Evolutionary conservation across 139 green algal species (phyloP).

Genomic region (Monoraphidium neglectum): DNA sequence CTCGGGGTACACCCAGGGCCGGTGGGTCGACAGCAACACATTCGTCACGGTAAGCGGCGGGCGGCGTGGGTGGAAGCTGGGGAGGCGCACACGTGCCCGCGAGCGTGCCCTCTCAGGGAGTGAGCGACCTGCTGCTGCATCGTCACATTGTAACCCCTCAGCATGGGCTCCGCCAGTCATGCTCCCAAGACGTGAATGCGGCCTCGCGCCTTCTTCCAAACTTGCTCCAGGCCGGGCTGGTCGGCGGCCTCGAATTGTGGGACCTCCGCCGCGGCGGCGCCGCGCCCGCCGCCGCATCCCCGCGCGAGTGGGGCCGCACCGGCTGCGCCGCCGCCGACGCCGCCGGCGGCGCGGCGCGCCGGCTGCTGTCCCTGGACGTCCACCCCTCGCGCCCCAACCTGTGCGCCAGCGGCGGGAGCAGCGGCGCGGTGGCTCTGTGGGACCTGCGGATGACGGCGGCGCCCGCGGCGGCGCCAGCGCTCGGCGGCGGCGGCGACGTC

Average conservation of each 20-base stretch:
- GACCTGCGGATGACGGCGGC: constrained; percentile 50
- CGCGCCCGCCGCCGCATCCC: constrained; percentile 22
- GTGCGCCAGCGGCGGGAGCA: constrained; percentile 37
- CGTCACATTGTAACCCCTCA: too few species aligned
- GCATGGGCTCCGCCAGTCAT: too few species aligned
- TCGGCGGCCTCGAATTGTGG: constrained; percentile 54
- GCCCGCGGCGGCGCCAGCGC: constrained; percentile 18
- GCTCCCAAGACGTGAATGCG: too few species aligned
- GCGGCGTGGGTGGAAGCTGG: too few species aligned
- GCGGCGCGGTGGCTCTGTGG: constrained; percentile 54
- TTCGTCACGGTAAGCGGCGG: constrained; percentile 44
- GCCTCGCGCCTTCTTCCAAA: too few species aligned
- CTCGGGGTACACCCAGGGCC: constrained; percentile 32
- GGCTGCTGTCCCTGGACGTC: constrained; percentile 46
- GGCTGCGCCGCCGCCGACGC: constrained; percentile 23
- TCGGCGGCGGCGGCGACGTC: constrained; percentile 25
- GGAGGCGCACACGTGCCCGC: too few species aligned
- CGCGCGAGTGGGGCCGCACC: constrained; percentile 40
- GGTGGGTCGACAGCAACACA: constrained; percentile 49
- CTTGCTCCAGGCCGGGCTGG: constrained; percentile 24
- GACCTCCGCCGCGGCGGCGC: constrained; percentile 39
- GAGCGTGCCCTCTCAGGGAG: too few species aligned
- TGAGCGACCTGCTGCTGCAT: too few species aligned
- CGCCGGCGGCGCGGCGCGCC: not conserved
- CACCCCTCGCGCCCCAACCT: constrained; percentile 62